Evolutionary conservation across 345 rosid species (phyloP), one percentile per base, ranked within the genome.

Genomic region (Nasturtium officinale): DNA sequence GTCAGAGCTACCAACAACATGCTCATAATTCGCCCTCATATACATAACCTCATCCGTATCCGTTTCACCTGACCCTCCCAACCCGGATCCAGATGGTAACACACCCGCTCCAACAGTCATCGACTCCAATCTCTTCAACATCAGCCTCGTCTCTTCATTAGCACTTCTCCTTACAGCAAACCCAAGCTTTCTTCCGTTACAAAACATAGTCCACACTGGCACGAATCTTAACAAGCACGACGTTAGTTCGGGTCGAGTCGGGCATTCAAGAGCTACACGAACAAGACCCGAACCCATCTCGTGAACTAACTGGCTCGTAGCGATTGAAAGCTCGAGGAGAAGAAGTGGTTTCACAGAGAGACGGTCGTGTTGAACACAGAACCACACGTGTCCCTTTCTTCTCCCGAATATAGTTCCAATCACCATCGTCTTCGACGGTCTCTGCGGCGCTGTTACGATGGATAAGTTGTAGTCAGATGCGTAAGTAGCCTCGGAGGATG

Each of bases 11-110:
- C 91, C 95, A 11, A 89, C 85, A 48, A 85, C 84, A 61, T 88
- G 96, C 77, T 94, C 97, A 38, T 89, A 90, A 73, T 87, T 90
- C 2, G 97, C 95, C 38, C 95, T 80, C 92, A 89, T 85, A 78
- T 89, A 90, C 87, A 85, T 87, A 33, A 94, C 75, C 78, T 89
- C 96, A 72, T 86, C 89, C 10, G 81, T 46, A 57, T 72, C 85
- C 45, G 84, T 33, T 2, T 87, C 79, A 17, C 72, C 57, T 17
- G 71, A 74, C 53, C 61, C 77, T 13, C 32, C 48, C 43, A 74
- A 61, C 28, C 84, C 83, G 5, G 79, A 33, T 0, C 84, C 80
- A 16, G 77, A 43, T 0, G 96, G 95, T 18, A 94, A 80, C 53
- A 87, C 91, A 4, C 92, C 97, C 0, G 96, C 98, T 2, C 95